These are phyloP conservation scores for Chrysanthemum lavandulifolium DNA, from an alignment of 129 eudicot genomes.

Conservation along the genomic window DNA sequence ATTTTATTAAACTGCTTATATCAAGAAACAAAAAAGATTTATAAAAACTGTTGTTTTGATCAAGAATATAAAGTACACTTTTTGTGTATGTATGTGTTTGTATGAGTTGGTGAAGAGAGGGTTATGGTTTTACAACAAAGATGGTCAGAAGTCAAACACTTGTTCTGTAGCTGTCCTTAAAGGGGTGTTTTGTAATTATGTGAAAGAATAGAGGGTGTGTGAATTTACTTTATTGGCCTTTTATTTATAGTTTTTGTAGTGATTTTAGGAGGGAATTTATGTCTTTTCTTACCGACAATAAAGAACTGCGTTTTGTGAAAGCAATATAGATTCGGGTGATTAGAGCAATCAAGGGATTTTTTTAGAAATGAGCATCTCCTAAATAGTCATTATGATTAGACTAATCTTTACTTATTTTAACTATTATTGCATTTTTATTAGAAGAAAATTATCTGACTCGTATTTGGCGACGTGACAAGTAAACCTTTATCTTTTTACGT, in stretches of 20 bases:
- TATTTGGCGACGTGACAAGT: too few relatives aligned
- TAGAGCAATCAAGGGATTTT: too few relatives aligned
- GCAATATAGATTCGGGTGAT: too few relatives aligned
- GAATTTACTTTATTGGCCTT: slow-evolving; percentile 28
- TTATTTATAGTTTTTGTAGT: not conserved
- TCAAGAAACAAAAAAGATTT: slow-evolving; percentile 20
- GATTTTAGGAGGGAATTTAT: slow-evolving; percentile 18
- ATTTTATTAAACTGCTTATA: not conserved
- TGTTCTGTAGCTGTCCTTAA: slow-evolving; percentile 39
- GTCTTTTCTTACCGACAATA: slow-evolving; percentile 13
- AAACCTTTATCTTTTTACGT: too few relatives aligned
- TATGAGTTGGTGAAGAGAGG: slow-evolving; percentile 30
- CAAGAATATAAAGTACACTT: slow-evolving; percentile 17
- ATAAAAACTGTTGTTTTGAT: slow-evolving; percentile 7
- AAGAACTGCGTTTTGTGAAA: slow-evolving; percentile 1
- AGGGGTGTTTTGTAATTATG: slow-evolving; percentile 26
- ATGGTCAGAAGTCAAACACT: slow-evolving; percentile 32
- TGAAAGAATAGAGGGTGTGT: not conserved
- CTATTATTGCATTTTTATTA: too few relatives aligned
- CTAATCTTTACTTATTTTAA: too few relatives aligned
- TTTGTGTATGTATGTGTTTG: slow-evolving; percentile 20
- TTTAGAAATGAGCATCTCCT: too few relatives aligned
- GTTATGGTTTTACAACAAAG: slow-evolving; percentile 33
- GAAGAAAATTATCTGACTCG: too few relatives aligned
- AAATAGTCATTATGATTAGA: too few relatives aligned